Evolutionary conservation across 2,329 filamentous ascomycete species (phyloP), one percentile per base, ranked within the genome.

Genomic region (Ilyonectria destructans): DNA sequence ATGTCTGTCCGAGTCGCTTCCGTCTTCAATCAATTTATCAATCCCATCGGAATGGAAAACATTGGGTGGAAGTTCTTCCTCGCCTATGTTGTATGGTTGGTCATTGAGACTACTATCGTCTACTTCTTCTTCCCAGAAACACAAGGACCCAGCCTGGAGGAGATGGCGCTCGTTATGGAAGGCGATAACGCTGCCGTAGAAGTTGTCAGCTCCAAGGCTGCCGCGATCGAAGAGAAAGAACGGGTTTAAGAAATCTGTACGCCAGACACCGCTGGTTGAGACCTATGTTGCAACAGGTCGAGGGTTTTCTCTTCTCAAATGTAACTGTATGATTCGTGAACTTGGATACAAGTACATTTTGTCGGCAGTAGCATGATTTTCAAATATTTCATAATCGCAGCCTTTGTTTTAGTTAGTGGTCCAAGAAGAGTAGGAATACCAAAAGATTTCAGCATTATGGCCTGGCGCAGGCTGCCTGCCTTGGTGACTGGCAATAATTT

Each of bases 21-120:
- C 2, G 65, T 67, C 33, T 72, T 72, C 54, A 72, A 72, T 2
- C 63, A 70, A 15, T 72, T 70, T 15, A 60, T 72, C 12, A 71
- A 71, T n/a, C 66, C 69, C 0, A 71, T 71, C n/a, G 69, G 66
- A 0, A 51, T 71, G 0, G 65, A 69, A 0, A 61, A 55, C 1
- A 56, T 69, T 58, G 51, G 59, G 2, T 71, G 69, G 69, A 67
- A 62, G 26, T 73, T 69, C 13, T 73, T 73, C 6, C 48, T 69
- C 12, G 59, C 67, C 1, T 73, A 71, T 43, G 62, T 62, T 0
- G 62, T 69, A 0, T 69, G 65, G 26, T 59, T 73, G 0, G 58
- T 35, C 0, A 63, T 71, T 1, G 66, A 69, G 26, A 62, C 71
- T 0, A 60, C 63, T n/a, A 37, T 69, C 6, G 69, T 73, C 17